phyloP scores from a whole-genome alignment of 805 yeast species.

The Pichia cephalocereana region DNA sequence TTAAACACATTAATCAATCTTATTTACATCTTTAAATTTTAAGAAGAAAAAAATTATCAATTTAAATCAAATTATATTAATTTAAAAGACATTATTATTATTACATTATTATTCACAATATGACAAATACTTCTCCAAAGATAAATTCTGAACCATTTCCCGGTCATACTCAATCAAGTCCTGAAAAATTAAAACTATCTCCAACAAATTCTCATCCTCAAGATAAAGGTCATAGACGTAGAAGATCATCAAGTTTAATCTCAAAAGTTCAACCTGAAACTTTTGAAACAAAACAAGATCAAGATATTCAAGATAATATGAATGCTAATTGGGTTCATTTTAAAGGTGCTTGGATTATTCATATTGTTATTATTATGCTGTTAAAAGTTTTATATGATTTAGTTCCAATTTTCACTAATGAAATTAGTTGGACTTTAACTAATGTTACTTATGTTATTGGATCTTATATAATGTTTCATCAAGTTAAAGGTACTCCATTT shows the following conservation, averaged over 20 bases:
- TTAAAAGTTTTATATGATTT: conserved; percentile 71
- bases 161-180: conserved; percentile 19
- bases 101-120: not conserved
- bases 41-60: no score
- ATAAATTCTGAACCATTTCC: conserved; percentile 25
- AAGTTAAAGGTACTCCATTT: conserved; percentile 94
- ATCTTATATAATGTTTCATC: conserved; percentile 91
- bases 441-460: conserved; percentile 86
- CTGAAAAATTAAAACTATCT: conserved; percentile 26
- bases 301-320: conserved; percentile 76
- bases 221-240: conserved; percentile 30
- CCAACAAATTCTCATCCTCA: conserved; percentile 25
- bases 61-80: no score
- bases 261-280: conserved; percentile 93
- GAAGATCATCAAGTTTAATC: conserved; percentile 83
- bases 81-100: no score
- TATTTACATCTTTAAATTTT: no score
- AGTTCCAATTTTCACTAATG: conserved; percentile 70
- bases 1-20: no score
- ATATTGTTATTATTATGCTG: conserved; percentile 69
- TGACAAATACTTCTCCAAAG: conserved; percentile 8
- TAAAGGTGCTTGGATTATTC: conserved; percentile 95
- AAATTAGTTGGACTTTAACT: conserved; percentile 90
- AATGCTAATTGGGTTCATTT: conserved; percentile 95
- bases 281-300: conserved; percentile 86